Conservation (phyloP, 805 yeast species). For the Metschnikowia sp. region DNA sequence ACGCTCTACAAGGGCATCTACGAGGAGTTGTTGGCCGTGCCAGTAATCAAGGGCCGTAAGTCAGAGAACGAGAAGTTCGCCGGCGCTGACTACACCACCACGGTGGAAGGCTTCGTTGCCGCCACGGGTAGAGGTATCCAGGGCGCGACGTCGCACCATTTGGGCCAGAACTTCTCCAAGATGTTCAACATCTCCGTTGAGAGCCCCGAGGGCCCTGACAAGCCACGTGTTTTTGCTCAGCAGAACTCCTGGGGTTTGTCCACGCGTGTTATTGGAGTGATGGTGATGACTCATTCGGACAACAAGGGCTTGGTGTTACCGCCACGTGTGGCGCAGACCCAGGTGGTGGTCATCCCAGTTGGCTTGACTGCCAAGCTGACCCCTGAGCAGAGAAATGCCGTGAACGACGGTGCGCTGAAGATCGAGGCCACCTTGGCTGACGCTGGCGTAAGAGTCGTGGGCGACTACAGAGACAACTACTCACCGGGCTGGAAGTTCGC, state of each 20-base stretch:
- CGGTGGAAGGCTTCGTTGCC: conserved; percentile 95
- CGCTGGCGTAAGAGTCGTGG: conserved; percentile 68
- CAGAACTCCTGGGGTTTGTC: conserved; percentile 99
- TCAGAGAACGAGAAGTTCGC: conserved; percentile 98
- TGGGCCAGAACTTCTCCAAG: conserved; percentile 97
- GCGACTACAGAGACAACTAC: conserved; percentile 91
- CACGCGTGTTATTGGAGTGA: conserved; percentile 97
- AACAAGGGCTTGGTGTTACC: conserved; percentile 98
- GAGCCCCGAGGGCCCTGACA: conserved; percentile 86
- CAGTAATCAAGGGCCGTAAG: conserved; percentile 91
- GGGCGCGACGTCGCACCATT: conserved; percentile 97
- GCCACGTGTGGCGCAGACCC: conserved; percentile 92
- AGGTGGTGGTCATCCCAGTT: conserved; percentile 90
- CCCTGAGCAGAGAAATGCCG: conserved; percentile 66
- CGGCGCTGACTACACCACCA: conserved; percentile 94
- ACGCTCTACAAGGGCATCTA: conserved; percentile 83
- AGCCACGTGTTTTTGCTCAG: conserved; percentile 83
- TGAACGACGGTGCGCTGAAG: conserved; percentile 65
- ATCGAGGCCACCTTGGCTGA: conserved; percentile 60
- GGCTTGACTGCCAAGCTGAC: conserved; percentile 88
- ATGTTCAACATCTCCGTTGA: conserved; percentile 96
- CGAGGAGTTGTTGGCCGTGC: conserved; percentile 92
- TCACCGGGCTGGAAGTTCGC: conserved; percentile 99
- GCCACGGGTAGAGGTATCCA: conserved; percentile 99
- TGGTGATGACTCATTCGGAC: conserved; percentile 98